Evolutionary conservation across 2,329 filamentous ascomycete species (phyloP).

Genomic region (Xylariaceae sp.): DNA sequence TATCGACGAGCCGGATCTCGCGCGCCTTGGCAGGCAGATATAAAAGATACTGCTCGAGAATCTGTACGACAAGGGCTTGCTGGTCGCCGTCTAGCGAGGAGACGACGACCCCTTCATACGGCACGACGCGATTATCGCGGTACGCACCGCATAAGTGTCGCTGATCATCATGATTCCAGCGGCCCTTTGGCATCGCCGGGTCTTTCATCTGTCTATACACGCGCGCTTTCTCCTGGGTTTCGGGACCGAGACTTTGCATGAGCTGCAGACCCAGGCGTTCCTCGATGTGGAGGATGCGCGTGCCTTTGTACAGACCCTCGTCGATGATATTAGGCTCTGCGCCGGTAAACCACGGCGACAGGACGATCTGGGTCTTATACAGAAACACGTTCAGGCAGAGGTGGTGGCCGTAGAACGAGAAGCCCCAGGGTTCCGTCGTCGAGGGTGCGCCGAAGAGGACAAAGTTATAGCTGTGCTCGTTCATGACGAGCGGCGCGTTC

Average conservation of each 20-base stretch:
- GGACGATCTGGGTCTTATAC: slow-evolving; percentile 59
- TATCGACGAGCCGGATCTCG: slow-evolving; percentile 49
- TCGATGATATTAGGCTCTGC: slow-evolving; percentile 77
- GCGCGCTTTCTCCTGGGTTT: slow-evolving; percentile 48
- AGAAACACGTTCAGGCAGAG: slow-evolving; percentile 70
- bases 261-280: slow-evolving; percentile 61
- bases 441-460: slow-evolving; percentile 64
- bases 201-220: slow-evolving; percentile 59
- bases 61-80: slow-evolving; percentile 50
- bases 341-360: slow-evolving; percentile 73
- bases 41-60: slow-evolving; percentile 61
- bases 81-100: slow-evolving; percentile 46
- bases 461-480: slow-evolving; percentile 74
- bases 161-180: slow-evolving; percentile 80
- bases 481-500: slow-evolving; percentile 58
- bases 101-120: slow-evolving; percentile 64
- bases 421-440: slow-evolving; percentile 60
- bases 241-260: slow-evolving; percentile 58
- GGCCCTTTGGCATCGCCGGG: slow-evolving; percentile 59
- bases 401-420: slow-evolving; percentile 74
- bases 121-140: slow-evolving; percentile 71
- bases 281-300: slow-evolving; percentile 61
- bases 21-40: slow-evolving; percentile 60
- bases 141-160: slow-evolving; percentile 74
- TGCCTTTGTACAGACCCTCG: slow-evolving; percentile 57